Base-by-base conservation (phyloP, 805 yeast genomes). In the Wickerhamomyces subpelliculosus region DNA sequence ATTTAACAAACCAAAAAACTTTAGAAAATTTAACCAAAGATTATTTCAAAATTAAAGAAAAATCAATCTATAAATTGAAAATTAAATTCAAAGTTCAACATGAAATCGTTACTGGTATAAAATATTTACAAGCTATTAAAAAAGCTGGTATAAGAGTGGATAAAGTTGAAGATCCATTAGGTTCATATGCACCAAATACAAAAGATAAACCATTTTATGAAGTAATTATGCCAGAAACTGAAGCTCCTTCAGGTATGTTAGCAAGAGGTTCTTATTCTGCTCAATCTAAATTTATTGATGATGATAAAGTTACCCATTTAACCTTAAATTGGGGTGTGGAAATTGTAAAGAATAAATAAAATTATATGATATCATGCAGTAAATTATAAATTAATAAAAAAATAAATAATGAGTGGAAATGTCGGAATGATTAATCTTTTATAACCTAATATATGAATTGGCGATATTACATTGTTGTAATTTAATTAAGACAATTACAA, bases 171-270 rank as follows among this genome's bases (percentile, higher is more conserved):
- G 95, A 87, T 59, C 93, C 89, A 32, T 72, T 87, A 57, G 97
- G 97, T 4, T 80, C 93, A 4, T 89, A 80, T 59, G 89, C 95
- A 9, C 97, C 97, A 49, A 84, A 77, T 58, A 87, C 96, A 4
- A 68, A 65, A 40, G 85, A 75, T 31, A 84, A 81, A 55, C 95
- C 95, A 8, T 81, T 60, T 56, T 88, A 84, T 56, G 85, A 77
- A 62, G 71, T 69, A 39, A 59, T 73, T 51, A 54, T 75, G 31
- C 73, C 77, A 4, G 77, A 74, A 53, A 88, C 84, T 42, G 95
- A 87, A 60, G 96, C 96, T 6, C 97, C 97, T 27, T 72, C 86
- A 33, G 97, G 97, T 1, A 60, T 89, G 59, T 61, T 89, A 46
- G 95, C 93, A 4, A 76, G 97, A 61, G 96, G 96, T 28, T 70